Percentiles rank a stretch among this genome's conserved stretches.
phyloP scores from a whole-genome alignment of 345 rosid genomes.

The Conringia planisiliqua region DNA sequence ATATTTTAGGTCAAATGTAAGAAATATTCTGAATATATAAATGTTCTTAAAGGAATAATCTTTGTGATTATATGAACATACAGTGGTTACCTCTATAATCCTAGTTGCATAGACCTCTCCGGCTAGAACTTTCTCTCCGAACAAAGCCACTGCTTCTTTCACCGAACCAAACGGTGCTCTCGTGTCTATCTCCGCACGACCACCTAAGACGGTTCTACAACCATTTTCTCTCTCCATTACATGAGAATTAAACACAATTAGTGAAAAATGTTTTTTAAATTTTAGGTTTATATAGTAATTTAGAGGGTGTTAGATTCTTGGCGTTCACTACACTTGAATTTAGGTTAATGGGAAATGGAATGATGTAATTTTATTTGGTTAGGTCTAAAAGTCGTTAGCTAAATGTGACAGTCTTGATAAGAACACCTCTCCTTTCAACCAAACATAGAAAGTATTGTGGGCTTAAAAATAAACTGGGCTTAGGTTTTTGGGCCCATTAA shows the following conservation, averaged over 20 bases:
- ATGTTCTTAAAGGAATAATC: background rate
- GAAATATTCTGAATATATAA: background rate
- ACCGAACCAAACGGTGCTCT: constrained; percentile 70
- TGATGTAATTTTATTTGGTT: constrained; percentile 20
- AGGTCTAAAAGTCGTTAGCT: constrained; percentile 4
- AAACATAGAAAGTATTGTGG: background rate
- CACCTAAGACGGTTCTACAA: constrained; percentile 23
- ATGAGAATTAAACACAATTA: background rate
- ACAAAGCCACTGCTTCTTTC: constrained; percentile 73
- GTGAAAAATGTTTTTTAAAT: background rate
- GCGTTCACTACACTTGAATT: constrained; percentile 35
- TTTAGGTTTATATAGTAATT: background rate
- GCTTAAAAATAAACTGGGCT: background rate
- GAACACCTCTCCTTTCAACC: constrained; percentile 26
- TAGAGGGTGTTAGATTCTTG: constrained; percentile 23
- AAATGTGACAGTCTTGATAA: constrained; percentile 14
- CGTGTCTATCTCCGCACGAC: constrained; percentile 67
- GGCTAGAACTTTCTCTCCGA: constrained; percentile 65
- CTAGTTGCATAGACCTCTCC: constrained; percentile 48
- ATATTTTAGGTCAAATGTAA: background rate
- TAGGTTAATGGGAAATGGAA: constrained; percentile 11
- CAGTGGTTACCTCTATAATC: constrained; percentile 45
- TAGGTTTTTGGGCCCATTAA: background rate
- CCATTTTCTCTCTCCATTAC: constrained; percentile 22
- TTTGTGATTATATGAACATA: background rate